phyloP scores from a whole-genome alignment of 2,329 filamentous ascomycete genomes.

The Penicillium sp. region DNA sequence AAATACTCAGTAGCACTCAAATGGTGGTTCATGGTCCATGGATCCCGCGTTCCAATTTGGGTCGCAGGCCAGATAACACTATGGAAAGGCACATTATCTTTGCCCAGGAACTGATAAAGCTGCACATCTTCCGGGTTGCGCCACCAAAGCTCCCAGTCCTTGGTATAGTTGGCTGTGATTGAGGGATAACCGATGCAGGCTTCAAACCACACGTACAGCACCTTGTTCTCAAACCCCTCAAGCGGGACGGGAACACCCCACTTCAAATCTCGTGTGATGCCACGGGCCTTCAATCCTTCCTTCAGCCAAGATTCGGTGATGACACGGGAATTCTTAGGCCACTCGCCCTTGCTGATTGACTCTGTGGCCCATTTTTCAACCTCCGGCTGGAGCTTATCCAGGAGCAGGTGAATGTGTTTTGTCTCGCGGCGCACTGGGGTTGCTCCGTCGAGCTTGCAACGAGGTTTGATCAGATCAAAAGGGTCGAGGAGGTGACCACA shows the following conservation, averaged over 20 bases:
- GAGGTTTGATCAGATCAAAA: conserved; percentile 71
- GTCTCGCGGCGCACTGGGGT: conserved; percentile 74
- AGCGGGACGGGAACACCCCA: conserved; percentile 68
- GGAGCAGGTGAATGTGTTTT: conserved; percentile 81
- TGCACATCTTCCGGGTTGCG: conserved; percentile 79
- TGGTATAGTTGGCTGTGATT: conserved; percentile 84
- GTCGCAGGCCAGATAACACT: conserved; percentile 86
- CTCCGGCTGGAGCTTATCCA: conserved; percentile 74
- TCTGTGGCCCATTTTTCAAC: conserved; percentile 73
- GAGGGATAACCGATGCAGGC: conserved; percentile 93
- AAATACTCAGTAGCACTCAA: conserved; percentile 85
- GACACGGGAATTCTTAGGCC: conserved; percentile 42
- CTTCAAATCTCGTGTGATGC: conserved; percentile 86
- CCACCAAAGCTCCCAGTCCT: conserved; percentile 92
- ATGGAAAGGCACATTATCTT: conserved; percentile 83
- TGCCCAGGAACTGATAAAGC: conserved; percentile 94
- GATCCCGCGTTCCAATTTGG: conserved; percentile 74
- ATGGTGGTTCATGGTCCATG: conserved; percentile 85
- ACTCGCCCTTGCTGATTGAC: conserved; percentile 62
- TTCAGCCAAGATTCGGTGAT: conserved; percentile 47
- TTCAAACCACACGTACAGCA: conserved; percentile 91
- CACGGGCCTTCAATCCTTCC: conserved; percentile 79
- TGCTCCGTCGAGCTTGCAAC: conserved; percentile 84
- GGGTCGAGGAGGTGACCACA: conserved; percentile 68
- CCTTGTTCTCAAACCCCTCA: conserved; percentile 64